Base-by-base conservation (phyloP, 345 rosid species). In the Syzygium aromaticum region DNA sequence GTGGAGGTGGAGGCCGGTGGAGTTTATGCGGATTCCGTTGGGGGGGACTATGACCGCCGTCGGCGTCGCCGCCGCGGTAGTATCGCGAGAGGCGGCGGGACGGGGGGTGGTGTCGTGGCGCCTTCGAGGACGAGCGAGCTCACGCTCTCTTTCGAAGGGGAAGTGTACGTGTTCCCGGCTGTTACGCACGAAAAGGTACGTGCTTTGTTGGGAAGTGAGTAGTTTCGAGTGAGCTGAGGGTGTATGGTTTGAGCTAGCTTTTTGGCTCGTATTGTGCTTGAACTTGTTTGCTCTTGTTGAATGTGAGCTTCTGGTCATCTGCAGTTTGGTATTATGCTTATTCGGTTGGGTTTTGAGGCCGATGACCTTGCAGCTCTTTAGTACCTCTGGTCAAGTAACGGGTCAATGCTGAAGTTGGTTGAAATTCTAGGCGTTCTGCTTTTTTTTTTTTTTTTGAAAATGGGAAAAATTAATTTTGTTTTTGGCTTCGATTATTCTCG, bases 101-200 rank as follows among this genome's bases (percentile, higher is more conserved):
- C 78, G 28, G 90, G 89, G 30, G 91, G 89, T 52, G 91, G 85
- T 22, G 86, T 88, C 43, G 91, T 90, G 87, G 86, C 85, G 88
- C 89, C 93, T 56, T 91, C 94, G 85, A 93, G 95, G 88, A 91
- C 92, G 25, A 94, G 95, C 88, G 96, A 95, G 91, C 95, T 95
- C 23, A 93, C 95, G 84, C 94, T 95, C 64, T 94, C 96, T 46
- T 94, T 95, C 73, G 95, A 94, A 91, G 97, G 97, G 88, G 95
- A 95, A 87, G 96, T 94, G 78, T 95, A 91, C 86, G 96, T 95
- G 84, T 95, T 94, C 90, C 95, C 94, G 84, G 93, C 94, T 67
- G 95, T 94, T 88, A 91, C 96, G 33, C 92, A 94, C 52, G 94
- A 92, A 87, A 94, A 92, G 93, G 97, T 94, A 27, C 22, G 30